Percentiles rank a stretch among this genome's conserved stretches.
Evolutionary conservation across 129 eudicot genomes (phyloP).

Genomic region (Tagetes patula): DNA sequence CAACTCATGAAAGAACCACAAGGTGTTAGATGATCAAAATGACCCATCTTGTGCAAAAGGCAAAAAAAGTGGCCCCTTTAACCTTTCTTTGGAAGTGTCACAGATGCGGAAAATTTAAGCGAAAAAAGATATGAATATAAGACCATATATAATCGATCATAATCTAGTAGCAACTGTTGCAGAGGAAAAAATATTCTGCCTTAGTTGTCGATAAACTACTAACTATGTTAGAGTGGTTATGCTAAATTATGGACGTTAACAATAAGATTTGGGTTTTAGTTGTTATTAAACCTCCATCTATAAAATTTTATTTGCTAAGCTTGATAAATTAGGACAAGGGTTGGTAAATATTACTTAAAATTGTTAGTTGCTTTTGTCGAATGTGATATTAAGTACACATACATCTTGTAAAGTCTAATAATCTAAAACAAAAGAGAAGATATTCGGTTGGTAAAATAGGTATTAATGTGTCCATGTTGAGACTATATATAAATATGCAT

Average conservation of each 20-base stretch:
- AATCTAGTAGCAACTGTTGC: not conserved
- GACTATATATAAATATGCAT: constrained; percentile 13
- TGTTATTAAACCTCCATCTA: not conserved
- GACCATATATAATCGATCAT: not conserved
- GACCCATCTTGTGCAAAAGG: constrained; percentile 20
- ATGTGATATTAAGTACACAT: not conserved
- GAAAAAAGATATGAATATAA: no score
- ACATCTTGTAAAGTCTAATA: not conserved
- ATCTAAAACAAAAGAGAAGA: no score
- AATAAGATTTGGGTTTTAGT: not conserved
- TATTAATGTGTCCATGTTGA: not conserved
- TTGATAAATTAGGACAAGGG: not conserved
- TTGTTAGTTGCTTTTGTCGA: not conserved
- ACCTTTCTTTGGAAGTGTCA: constrained; percentile 16
- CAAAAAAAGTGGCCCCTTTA: constrained; percentile 20
- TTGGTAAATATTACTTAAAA: not conserved
- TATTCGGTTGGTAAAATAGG: constrained; percentile 6
- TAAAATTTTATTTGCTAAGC: not conserved
- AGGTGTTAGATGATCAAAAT: constrained; percentile 33
- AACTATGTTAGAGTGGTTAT: not conserved
- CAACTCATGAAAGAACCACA: constrained; percentile 32
- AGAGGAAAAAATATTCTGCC: not conserved
- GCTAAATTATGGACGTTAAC: not conserved
- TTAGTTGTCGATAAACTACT: not conserved
- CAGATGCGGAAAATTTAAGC: not conserved